These are phyloP conservation scores for Colletotrichum sp. DNA, from an alignment of 2,329 filamentous ascomycete species.

Conservation along the genomic window DNA sequence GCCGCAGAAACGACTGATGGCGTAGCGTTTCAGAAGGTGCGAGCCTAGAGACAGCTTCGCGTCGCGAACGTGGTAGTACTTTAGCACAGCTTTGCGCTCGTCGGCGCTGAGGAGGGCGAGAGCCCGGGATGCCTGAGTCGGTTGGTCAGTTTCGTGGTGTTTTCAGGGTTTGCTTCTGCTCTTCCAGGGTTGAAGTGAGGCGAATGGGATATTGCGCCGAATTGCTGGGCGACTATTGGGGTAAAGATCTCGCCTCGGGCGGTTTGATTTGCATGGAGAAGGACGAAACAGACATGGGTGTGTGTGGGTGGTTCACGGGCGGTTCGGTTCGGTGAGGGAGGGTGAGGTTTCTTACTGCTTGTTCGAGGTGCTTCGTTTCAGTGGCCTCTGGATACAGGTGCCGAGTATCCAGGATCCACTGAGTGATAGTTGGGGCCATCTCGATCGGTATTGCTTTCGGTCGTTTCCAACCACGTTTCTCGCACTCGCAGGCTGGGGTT, in stretches of 20 bases:
- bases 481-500: neutral
- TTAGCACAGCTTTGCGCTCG: slow-evolving; percentile 63
- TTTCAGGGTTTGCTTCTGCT: neutral
- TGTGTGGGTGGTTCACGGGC: neutral
- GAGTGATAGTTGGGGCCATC: slow-evolving; percentile 47
- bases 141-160: neutral
- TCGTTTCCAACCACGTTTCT: neutral
- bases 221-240: neutral
- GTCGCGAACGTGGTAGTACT: slow-evolving; percentile 71
- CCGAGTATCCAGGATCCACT: slow-evolving; percentile 69
- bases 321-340: neutral
- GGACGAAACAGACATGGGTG: neutral
- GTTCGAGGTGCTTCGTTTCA: slow-evolving; percentile 52
- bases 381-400: slow-evolving; percentile 58
- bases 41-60: slow-evolving; percentile 78
- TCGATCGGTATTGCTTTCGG: slow-evolving; percentile 1
- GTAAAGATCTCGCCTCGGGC: neutral
- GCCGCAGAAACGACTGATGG: slow-evolving; percentile 61
- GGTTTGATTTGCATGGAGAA: neutral
- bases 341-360: slow-evolving; percentile 41
- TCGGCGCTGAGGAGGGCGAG: slow-evolving; percentile 55
- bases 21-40: slow-evolving; percentile 75
- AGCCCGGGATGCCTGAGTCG: slow-evolving; percentile 54
- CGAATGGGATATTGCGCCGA: neutral
- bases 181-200: neutral